Conservation (phyloP, 441 rosid species). For the Corymbia calophylla region DNA sequence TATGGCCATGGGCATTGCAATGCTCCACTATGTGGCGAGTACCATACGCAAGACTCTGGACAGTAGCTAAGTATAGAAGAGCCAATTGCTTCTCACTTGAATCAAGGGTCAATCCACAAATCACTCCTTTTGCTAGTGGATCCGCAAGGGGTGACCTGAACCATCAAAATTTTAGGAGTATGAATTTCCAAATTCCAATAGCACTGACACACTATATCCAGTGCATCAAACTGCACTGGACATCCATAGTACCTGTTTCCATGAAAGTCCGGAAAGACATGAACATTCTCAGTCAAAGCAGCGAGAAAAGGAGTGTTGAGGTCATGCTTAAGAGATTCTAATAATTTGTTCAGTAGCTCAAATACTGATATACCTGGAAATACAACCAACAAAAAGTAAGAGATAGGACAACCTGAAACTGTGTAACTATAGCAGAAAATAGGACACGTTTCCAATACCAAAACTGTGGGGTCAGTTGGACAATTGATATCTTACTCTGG, state of each 20-base stretch:
- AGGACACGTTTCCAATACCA: not conserved
- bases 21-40: slow-evolving; percentile 93
- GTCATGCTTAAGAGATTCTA: slow-evolving; percentile 51
- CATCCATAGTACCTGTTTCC: slow-evolving; percentile 63
- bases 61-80: slow-evolving; percentile 69
- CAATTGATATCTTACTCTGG: slow-evolving; percentile 38
- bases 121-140: slow-evolving; percentile 78
- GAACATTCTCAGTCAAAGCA: slow-evolving; percentile 69
- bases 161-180: slow-evolving; percentile 13
- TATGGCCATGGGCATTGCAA: slow-evolving; percentile 87
- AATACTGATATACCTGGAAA: slow-evolving; percentile 66
- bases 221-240: not conserved
- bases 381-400: slow-evolving; percentile 2
- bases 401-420: not conserved
- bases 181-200: not conserved
- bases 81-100: slow-evolving; percentile 83
- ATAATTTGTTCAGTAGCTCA: slow-evolving; percentile 55
- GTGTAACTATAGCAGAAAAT: not conserved
- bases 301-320: slow-evolving; percentile 65
- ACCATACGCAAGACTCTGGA: slow-evolving; percentile 91
- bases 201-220: not conserved
- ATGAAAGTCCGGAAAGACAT: slow-evolving; percentile 86
- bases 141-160: slow-evolving; percentile 90
- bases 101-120: slow-evolving; percentile 75
- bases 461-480: not conserved